Conservation (phyloP, 495 filamentous ascomycete species). For the Penicillium simplicissimum region DNA sequence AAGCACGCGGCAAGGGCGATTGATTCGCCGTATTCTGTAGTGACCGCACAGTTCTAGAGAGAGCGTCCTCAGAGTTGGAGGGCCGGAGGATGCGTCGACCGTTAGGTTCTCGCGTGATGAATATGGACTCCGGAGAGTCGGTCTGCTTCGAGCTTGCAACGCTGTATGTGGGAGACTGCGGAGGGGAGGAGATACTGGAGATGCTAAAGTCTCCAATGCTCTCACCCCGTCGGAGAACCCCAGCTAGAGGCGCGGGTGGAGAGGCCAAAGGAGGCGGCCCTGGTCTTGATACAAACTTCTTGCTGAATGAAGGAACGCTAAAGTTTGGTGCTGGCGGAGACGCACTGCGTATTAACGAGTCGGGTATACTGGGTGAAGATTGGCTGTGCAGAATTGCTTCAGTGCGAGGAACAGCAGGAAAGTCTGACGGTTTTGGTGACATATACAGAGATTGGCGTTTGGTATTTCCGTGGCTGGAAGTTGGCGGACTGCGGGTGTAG, state of each 20-base stretch:
- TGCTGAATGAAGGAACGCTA: slow-evolving; percentile 53
- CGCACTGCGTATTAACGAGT: slow-evolving; percentile 32
- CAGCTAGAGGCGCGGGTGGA: slow-evolving; percentile 19
- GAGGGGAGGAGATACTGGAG: slow-evolving; percentile 38
- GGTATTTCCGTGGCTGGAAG: slow-evolving; percentile 20
- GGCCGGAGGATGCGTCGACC: slow-evolving; percentile 28
- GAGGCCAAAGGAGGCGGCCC: slow-evolving; percentile 17
- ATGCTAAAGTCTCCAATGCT: slow-evolving; percentile 23
- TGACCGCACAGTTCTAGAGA: slow-evolving; percentile 25
- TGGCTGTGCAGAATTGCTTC: slow-evolving; percentile 19
- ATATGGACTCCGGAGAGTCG: slow-evolving; percentile 24
- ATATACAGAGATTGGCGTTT: slow-evolving; percentile 32
- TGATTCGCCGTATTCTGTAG: slow-evolving; percentile 19
- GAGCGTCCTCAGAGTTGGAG: slow-evolving; percentile 40
- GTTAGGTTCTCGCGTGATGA: slow-evolving; percentile 4
- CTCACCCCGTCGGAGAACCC: slow-evolving; percentile 21
- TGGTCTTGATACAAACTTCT: slow-evolving; percentile 36
- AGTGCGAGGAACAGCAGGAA: slow-evolving; percentile 10
- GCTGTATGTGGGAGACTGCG: slow-evolving; percentile 42
- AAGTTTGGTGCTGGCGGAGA: slow-evolving; percentile 52
- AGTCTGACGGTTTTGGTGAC: slow-evolving; percentile 10
- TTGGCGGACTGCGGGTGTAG: slow-evolving; percentile 26
- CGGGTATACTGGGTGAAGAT: slow-evolving; percentile 33
- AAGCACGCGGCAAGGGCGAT: slow-evolving; percentile 28
- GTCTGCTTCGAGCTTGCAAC: slow-evolving; percentile 26